Evolutionary conservation across 1,284 basidiomycete species (phyloP), one percentile per base, ranked within the genome.

Genomic region (Volvariella volvacea): DNA sequence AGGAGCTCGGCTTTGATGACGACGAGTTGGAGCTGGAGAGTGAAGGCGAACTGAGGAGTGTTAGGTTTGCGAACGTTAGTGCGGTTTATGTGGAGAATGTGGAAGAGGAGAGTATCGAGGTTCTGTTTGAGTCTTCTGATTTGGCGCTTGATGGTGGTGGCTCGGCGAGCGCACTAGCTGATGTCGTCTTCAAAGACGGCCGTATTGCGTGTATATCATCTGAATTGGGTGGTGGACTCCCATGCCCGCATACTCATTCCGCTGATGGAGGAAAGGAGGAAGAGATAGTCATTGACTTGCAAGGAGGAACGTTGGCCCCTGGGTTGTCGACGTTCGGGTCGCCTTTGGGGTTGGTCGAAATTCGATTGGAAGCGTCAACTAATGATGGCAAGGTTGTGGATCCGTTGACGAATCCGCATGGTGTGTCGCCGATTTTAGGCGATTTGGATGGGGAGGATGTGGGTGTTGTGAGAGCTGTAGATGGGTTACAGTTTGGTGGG

Each of bases 401-500:
- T 53, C 70, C 74, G 4, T 59, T 85, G 19, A 58, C 56, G 4
- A 53, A 50, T 19, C 25, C 25, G 6, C 50, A 62, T 15, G 50
- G 56, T 4, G 45, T 58, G 12, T 58, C 60, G 1, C 42, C 46
- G 3, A 49, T 61, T 28, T 39, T 58, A 9, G 64, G 70, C 7
- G 69, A 72, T 17, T 8, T 21, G 6, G 36, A 34, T 7, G 40
- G n/a, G n/a, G 40, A 33, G 7, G 42, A 47, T 30, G 50, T 53
- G 9, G 71, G 71, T 0, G 54, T 83, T 8, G 68, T 82, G 3
- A 65, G 69, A 19, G 86, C 80, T 4, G 73, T 74, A 3, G 87
- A 90, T 57, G 86, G 83, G 3, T 64, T 88, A 7, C 67, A 73
- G 39, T 89, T 87, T 50, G 74, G 69, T n/a, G 79, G 78, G 15